These are phyloP conservation scores for Aspergillaceae sp. DNA, from an alignment of 2,329 filamentous ascomycete genomes.

Conservation along the genomic window DNA sequence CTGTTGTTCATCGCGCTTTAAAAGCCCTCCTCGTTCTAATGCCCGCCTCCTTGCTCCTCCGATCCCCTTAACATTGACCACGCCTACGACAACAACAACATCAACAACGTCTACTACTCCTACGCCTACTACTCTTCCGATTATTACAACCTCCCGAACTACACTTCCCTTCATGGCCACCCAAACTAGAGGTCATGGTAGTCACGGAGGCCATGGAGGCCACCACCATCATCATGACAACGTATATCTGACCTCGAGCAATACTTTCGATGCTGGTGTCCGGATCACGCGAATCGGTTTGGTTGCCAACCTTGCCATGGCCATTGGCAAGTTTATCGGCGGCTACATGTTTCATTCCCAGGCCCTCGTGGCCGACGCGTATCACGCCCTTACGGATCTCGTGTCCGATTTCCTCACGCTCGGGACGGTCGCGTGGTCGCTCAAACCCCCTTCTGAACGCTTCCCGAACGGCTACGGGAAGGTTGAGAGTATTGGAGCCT, in stretches of 20 bases:
- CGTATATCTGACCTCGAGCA: constrained; percentile 67
- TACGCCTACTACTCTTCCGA: not conserved
- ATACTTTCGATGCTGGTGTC: constrained; percentile 87
- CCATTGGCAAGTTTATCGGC: constrained; percentile 81
- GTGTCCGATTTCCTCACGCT: constrained; percentile 92
- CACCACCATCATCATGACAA: constrained; percentile 77
- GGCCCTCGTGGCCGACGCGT: constrained; percentile 83
- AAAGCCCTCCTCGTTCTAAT: constrained; percentile 9
- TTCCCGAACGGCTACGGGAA: constrained; percentile 95
- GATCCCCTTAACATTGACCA: constrained; percentile 6
- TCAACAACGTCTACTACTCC: not conserved
- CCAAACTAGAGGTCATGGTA: constrained; percentile 40
- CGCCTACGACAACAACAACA: constrained; percentile 8
- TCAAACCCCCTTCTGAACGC: constrained; percentile 70
- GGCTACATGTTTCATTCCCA: constrained; percentile 94
- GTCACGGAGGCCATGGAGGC: constrained; percentile 48
- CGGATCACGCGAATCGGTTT: constrained; percentile 85
- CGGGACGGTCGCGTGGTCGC: constrained; percentile 85
- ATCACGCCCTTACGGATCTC: constrained; percentile 90
- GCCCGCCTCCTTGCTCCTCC: constrained; percentile 9
- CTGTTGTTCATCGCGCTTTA: constrained; percentile 6
- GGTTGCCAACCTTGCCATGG: constrained; percentile 88
- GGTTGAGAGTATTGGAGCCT: constrained; percentile 87
- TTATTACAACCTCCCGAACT: constrained; percentile 14
- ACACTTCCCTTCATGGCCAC: constrained; percentile 25